phyloP scores from a whole-genome alignment of 2,329 filamentous ascomycete species.

The Bipolaris oryzae region DNA sequence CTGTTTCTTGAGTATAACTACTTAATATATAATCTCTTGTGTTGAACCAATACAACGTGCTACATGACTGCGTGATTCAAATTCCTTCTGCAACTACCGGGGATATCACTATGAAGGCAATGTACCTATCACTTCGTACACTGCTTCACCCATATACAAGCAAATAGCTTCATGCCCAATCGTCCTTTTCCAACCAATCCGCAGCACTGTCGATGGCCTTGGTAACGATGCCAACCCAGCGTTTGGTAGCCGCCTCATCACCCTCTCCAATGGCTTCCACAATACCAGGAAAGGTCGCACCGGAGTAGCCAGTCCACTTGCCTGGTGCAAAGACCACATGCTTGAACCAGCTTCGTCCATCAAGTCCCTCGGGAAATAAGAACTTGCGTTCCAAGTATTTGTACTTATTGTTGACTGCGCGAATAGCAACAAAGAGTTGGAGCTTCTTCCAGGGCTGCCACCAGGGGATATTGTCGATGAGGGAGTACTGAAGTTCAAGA shows the following conservation, averaged over 20 bases:
- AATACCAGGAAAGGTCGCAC: slow-evolving; percentile 70
- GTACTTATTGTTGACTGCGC: slow-evolving; percentile 76
- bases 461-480: slow-evolving; percentile 68
- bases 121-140: neutral
- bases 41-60: neutral
- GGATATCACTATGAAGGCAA: neutral
- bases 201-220: slow-evolving; percentile 45
- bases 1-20: neutral
- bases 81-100: neutral
- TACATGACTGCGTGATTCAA: neutral
- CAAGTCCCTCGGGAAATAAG: slow-evolving; percentile 75
- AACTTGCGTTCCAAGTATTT: slow-evolving; percentile 84
- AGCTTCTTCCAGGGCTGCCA: slow-evolving; percentile 76
- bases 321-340: slow-evolving; percentile 93
- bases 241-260: slow-evolving; percentile 47
- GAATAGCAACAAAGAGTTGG: slow-evolving; percentile 67
- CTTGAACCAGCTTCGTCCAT: slow-evolving; percentile 87
- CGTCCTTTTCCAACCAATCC: slow-evolving; percentile 35
- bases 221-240: slow-evolving; percentile 53
- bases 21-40: neutral
- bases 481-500: slow-evolving; percentile 55
- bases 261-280: slow-evolving; percentile 65
- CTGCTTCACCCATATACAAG: neutral
- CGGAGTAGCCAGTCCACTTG: slow-evolving; percentile 88
- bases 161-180: neutral